Conservation (phyloP, 495 filamentous ascomycete species). For the Aspergillus ellipticus region DNA sequence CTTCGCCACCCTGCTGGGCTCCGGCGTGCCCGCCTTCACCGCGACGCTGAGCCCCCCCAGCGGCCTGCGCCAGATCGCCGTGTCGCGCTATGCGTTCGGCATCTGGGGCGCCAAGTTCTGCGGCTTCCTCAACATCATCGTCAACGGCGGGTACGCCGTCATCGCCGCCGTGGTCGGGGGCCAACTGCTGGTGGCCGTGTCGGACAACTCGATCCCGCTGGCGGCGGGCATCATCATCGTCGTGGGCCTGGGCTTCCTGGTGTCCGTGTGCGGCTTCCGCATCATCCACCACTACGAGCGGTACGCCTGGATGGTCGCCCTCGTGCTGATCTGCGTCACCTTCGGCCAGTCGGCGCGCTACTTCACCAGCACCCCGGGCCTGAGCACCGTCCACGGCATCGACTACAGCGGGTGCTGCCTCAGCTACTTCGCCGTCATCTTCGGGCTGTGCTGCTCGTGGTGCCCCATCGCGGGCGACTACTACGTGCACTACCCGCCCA, state of each 20-base stretch:
- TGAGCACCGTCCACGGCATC: not conserved
- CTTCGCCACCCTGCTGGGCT: conserved; percentile 12
- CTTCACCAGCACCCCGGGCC: conserved; percentile 2
- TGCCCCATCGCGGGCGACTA: conserved; percentile 11
- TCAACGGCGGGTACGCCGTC: conserved; percentile 12
- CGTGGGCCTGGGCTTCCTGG: conserved; percentile 40
- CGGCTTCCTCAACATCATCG: conserved; percentile 14
- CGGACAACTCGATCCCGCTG: conserved; percentile 10
- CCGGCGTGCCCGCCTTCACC: conserved; percentile 10
- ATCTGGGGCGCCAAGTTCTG: conserved; percentile 17
- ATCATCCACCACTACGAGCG: conserved; percentile 53
- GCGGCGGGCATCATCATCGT: conserved; percentile 32
- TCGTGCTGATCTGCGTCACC: conserved; percentile 22
- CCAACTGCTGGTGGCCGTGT: conserved; percentile 12
- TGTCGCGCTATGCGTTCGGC: conserved; percentile 15
- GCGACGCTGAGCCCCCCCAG: conserved; percentile 11
- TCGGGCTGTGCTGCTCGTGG: conserved; percentile 9
- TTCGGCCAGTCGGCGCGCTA: conserved; percentile 13
- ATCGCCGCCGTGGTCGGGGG: conserved; percentile 16
- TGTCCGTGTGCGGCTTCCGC: conserved; percentile 52
- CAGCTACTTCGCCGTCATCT: conserved; percentile 13
- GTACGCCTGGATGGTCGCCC: conserved; percentile 51
- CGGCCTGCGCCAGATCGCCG: conserved; percentile 18
- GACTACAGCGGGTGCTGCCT: conserved; percentile 8
- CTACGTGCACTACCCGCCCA: conserved; percentile 4